Evolutionary conservation across 495 filamentous ascomycete genomes (phyloP), one percentile per base, ranked within the genome.

Genomic region (Podospora didyma): DNA sequence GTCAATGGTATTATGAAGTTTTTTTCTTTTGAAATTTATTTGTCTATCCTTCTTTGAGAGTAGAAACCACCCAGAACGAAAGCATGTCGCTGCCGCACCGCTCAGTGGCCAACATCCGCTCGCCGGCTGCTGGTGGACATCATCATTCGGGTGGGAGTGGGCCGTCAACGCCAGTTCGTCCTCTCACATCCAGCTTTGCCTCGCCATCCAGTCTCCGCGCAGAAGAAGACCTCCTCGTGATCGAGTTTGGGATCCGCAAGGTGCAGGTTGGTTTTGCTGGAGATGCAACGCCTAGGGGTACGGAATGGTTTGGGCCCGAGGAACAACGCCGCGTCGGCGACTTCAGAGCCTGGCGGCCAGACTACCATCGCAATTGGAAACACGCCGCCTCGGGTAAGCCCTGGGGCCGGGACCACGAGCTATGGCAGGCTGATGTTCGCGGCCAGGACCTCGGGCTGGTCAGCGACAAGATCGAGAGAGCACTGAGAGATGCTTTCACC

Each of bases 231-330:
- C 73, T 82, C 7, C 64, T 97, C 12, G 79, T 98, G 47, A 77
- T 96, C 45, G 92, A 97, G 64, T 73, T 97, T 59, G 92, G 91
- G 4, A 79, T 86, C 5, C 79, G 92, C 48, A 88, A 85, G 73
- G 65, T 98, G 11, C 85, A 88, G 31, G 86, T 88, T 17, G 94
- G 94, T 3, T 93, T 96, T 64, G 87, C 90, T 24, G 90, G 90
- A 45, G 90, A 94, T 67, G 76, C 82, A 12, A 64, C 78, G 9
- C 93, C 94, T 19, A 81, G 87, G 64, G 92, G 88, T 51, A 75
- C 80, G 9, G 68, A 92, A 0, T 78, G 80, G 35, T 96, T 89
- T 69, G 83, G 86, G 11, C 86, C 88, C 2, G 81, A 89, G 56
- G 73, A 78, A 51, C 88, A 88, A 62, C 81, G 90, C 56, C 79